Evolutionary conservation across 495 filamentous ascomycete genomes (phyloP).

Genomic region (Neurospora sp.): DNA sequence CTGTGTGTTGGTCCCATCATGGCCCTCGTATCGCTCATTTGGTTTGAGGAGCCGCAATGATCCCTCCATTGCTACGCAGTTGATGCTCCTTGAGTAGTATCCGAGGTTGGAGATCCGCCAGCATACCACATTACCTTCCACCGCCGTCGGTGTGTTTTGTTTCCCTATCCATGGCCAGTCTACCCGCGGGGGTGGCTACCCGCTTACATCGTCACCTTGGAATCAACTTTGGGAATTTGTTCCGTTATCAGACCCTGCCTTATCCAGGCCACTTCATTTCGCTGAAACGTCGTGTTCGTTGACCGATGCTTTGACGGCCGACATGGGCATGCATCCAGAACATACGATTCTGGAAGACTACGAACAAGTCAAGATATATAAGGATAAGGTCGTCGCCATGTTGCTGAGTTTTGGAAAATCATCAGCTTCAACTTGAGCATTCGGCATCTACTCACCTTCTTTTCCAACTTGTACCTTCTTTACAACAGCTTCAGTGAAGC

Average conservation of each 20-base stretch:
- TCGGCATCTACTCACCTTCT: conserved; percentile 11
- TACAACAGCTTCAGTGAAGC: conserved; percentile 21
- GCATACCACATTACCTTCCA: neutral
- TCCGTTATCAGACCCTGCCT: neutral
- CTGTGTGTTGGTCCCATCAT: neutral
- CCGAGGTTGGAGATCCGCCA: neutral
- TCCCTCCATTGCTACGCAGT: neutral
- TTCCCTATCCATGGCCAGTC: neutral
- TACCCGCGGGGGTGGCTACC: neutral
- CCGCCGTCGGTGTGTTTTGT: neutral
- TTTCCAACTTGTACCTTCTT: conserved; percentile 11
- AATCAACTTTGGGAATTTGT: neutral
- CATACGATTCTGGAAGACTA: neutral
- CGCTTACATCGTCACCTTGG: neutral
- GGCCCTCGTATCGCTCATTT: neutral
- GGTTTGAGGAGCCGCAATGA: neutral
- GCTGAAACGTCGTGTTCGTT: conserved; percentile 11
- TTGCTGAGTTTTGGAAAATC: conserved; percentile 5
- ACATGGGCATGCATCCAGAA: neutral
- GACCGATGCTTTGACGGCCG: neutral
- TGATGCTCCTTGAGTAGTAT: neutral
- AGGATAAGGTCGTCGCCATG: neutral
- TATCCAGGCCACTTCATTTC: conserved; percentile 3
- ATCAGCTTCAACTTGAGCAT: conserved; percentile 2
- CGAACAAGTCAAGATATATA: neutral